Base-by-base conservation (phyloP, 257 asterid species). In the Verbascum thapsus region DNA sequence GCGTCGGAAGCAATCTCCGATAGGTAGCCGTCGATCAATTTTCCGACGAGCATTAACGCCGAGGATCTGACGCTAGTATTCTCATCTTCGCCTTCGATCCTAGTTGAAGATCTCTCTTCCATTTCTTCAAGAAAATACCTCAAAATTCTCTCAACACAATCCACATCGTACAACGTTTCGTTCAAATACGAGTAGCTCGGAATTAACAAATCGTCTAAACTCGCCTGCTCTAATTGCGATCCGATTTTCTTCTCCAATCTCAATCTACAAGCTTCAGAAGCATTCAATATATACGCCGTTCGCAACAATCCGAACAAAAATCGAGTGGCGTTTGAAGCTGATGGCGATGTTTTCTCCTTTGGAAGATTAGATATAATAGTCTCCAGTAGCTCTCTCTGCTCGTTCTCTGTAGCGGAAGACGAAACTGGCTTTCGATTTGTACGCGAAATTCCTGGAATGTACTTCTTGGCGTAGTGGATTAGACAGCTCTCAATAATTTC, bases 1-100 rank as follows among this genome's bases (percentile, higher is more conserved):
- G 94, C 89, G 56, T 94, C 99, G 55, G 98, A 87, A 35, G 98
- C 97, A 1, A 90, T 94, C 71, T 94, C 99, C 69, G 99, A 90
- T 20, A 94, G 63, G 82, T 90, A 94, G 16, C 99, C 96, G 60
- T 94, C 99, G 67, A 94, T 81, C 68, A 94, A 73, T 75, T 87
- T 94, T 0, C 96, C 99, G 2, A 94, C 98, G 34, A 85, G 64
- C 95, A 87, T 80, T 59, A 90, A 61, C 44, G 82, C 77, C 6
- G 95, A 76, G 20, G 87, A 83, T 80, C 90, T 76, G 40, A 53
- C 69, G 35, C 66, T 52, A 11, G 67, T 35, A 34, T 59, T 60
- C 3, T 72, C 85, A 9, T 75, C 90, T 6, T 76, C 87, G 17
- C 49, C 80, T 53, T 66, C 87, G 35, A 11, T 52, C 67, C 79